Conservation (phyloP, 495 filamentous ascomycete species). For the Venustampulla echinocandica region DNA sequence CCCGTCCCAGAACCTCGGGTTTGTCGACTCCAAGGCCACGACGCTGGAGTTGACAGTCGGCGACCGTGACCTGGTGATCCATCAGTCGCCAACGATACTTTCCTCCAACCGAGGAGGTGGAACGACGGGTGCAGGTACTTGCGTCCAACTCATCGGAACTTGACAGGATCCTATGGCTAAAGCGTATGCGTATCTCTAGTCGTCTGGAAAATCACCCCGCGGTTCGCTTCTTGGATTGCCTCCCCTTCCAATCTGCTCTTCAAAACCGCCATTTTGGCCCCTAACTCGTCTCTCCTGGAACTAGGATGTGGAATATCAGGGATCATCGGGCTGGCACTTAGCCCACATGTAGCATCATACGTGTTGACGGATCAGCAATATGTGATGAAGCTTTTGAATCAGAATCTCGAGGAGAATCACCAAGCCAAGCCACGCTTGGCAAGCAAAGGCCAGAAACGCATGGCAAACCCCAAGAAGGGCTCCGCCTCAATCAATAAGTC, state of each 20-base stretch:
- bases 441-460: slow-evolving; percentile 23
- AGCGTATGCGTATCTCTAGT: slow-evolving; percentile 36
- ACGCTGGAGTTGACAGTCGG: slow-evolving; percentile 60
- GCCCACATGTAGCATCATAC: slow-evolving; percentile 53
- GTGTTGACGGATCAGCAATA: slow-evolving; percentile 86
- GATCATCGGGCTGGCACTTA: slow-evolving; percentile 58
- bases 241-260: slow-evolving; percentile 57
- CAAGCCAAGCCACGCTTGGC: background rate
- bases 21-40: slow-evolving; percentile 61
- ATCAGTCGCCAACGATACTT: slow-evolving; percentile 78
- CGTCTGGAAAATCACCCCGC: slow-evolving; percentile 86
- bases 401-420: slow-evolving; percentile 64
- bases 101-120: slow-evolving; percentile 69
- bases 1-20: slow-evolving; percentile 73
- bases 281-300: slow-evolving; percentile 58
- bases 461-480: slow-evolving; percentile 20
- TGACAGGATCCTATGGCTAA: background rate
- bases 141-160: background rate
- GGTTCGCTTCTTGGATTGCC: slow-evolving; percentile 74
- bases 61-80: slow-evolving; percentile 63
- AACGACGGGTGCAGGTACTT: slow-evolving; percentile 79
- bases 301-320: slow-evolving; percentile 83
- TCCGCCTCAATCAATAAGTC: slow-evolving; percentile 1
- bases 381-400: slow-evolving; percentile 60
- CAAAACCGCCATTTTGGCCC: slow-evolving; percentile 41